Evolutionary conservation across 208 protist species (phyloP), one percentile per base, ranked within the genome.

Genomic region (Leptomonas pyrrhocoris): DNA sequence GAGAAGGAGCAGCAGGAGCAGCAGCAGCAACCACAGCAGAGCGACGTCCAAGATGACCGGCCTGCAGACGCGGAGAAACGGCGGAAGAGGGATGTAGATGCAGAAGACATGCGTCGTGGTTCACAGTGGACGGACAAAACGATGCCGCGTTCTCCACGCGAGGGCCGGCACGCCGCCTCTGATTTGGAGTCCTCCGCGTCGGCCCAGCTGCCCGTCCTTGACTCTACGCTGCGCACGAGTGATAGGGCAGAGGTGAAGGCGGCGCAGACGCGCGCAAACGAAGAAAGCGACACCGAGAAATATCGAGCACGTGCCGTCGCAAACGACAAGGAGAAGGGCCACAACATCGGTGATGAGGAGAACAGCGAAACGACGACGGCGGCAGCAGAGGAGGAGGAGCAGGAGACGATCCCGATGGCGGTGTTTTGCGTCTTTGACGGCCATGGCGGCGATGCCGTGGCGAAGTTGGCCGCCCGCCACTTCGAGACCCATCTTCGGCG

Each of bases 351-450:
- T 31, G 42, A 11, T 27, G 51, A 19, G 43, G 23, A 28, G 7
- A n/a, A n/a, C 31, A 1, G 19, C 38, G 12, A 60, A 25, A 8
- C 34, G 34, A 9, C 34, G 34, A 38, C 9, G 34, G 9, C 3
- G 34, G 34, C 34, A 38, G 34, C n/a, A 9, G 34, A 38, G 34
- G 7, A 23, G 21, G 63, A 2, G 36, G 42, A 56, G 27, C 63
- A 53, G 45, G 74, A 82, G 6, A 83, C 67, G 25, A 88, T 93
- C 13, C 77, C 84, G 13, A 90, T 90, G 85, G 85, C 83, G 3
- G 83, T 93, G 3, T 90, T 87, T 80, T 90, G 84, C 62, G 85
- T 95, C 36, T 93, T 95, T 77, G 90, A 95, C 67, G 90, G 90
- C 0, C 90, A 95, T 64, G 90, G 90, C 21, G 90, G 90, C 30